phyloP scores from a whole-genome alignment of 768 basidiomycete species.

The Leccinellum albellum region DNA sequence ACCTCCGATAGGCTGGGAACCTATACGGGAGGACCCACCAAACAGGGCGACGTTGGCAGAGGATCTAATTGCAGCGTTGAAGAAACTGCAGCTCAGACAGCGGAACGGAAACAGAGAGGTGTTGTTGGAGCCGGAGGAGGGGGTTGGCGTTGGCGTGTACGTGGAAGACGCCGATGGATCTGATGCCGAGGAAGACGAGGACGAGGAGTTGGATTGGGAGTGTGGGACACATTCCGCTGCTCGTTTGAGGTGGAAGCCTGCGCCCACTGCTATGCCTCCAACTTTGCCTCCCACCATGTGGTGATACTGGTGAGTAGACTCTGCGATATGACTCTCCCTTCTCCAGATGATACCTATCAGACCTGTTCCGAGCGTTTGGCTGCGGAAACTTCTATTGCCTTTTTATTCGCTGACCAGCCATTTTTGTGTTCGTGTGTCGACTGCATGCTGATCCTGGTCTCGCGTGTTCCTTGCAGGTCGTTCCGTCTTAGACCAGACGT shows the following conservation, averaged over 20 bases:
- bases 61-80: slow-evolving; percentile 80
- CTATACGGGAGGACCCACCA: slow-evolving; percentile 83
- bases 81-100: slow-evolving; percentile 58
- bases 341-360: slow-evolving; percentile 65
- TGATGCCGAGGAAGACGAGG: slow-evolving; percentile 26
- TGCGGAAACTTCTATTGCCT: slow-evolving; percentile 70
- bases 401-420: slow-evolving; percentile 35
- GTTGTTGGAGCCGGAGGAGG: slow-evolving; percentile 64
- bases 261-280: slow-evolving; percentile 58
- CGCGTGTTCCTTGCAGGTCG: slow-evolving; percentile 5
- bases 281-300: slow-evolving; percentile 26
- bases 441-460: slow-evolving; percentile 8
- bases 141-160: slow-evolving; percentile 70
- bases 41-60: slow-evolving; percentile 80
- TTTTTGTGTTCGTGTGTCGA: background rate
- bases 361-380: slow-evolving; percentile 68
- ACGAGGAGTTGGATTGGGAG: slow-evolving; percentile 50
- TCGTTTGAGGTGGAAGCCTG: slow-evolving; percentile 46
- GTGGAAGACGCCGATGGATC: slow-evolving; percentile 66
- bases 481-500: background rate
- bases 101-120: slow-evolving; percentile 45
- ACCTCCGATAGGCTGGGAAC: slow-evolving; percentile 97
- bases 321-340: slow-evolving; percentile 6
- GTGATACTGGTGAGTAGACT: slow-evolving; percentile 24
- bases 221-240: slow-evolving; percentile 50